Evolutionary conservation across 1,284 basidiomycete species (phyloP).

Genomic region (Ustilago shanxiensis): DNA sequence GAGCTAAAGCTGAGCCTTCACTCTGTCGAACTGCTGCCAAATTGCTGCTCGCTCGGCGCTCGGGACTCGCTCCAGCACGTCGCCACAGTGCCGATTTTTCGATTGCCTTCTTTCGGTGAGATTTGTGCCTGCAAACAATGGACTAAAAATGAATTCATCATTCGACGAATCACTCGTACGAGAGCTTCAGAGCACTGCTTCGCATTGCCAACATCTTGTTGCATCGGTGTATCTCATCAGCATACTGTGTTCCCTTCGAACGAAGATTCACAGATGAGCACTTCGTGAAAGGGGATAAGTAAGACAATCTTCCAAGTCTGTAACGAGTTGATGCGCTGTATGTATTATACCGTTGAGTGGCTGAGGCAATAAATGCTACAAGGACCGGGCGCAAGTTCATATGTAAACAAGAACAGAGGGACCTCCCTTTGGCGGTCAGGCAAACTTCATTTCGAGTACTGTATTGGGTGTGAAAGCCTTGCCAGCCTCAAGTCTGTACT

Average conservation of each 20-base stretch:
- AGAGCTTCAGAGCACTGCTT: too few relatives aligned
- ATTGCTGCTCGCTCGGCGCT: constrained; percentile 13
- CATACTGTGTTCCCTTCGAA: too few relatives aligned
- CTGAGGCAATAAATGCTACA: not conserved
- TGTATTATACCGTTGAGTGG: not conserved
- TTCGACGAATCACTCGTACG: not conserved
- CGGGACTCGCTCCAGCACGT: constrained; percentile 16
- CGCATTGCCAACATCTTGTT: too few relatives aligned
- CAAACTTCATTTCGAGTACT: not conserved
- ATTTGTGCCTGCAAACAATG: too few relatives aligned
- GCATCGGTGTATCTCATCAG: too few relatives aligned
- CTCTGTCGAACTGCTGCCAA: not conserved
- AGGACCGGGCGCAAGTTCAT: not conserved
- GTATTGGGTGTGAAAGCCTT: too few relatives aligned
- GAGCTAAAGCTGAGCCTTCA: not conserved
- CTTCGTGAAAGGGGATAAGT: too few relatives aligned
- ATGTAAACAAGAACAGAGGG: not conserved
- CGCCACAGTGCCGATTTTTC: constrained; percentile 21
- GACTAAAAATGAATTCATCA: not conserved
- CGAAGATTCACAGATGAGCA: too few relatives aligned
- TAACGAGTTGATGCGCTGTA: too few relatives aligned
- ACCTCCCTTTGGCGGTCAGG: not conserved
- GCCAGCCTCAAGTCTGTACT: too few relatives aligned
- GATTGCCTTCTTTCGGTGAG: constrained; percentile 26
- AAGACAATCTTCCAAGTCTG: too few relatives aligned